Conservation (phyloP, 2,329 filamentous ascomycete species). For the Aschersonia sp. region DNA sequence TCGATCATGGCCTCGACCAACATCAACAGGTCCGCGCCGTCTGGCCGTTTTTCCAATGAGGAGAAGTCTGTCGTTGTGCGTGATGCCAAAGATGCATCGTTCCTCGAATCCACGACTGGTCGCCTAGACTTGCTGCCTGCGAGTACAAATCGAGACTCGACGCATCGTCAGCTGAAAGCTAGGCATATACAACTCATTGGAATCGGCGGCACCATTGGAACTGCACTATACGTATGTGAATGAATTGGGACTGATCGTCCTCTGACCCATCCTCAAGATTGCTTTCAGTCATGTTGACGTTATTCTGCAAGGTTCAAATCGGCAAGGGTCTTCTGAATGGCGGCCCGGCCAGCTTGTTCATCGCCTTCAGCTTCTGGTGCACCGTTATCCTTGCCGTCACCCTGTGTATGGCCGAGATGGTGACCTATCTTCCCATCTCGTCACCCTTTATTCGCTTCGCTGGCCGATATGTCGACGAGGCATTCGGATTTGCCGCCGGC, state of each 20-base stretch:
- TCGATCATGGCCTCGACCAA: conserved; percentile 12
- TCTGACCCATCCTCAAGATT: background rate
- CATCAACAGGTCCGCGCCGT: conserved; percentile 7
- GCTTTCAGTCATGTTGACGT: background rate
- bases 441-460: conserved; percentile 70
- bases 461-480: conserved; percentile 60
- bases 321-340: conserved; percentile 42
- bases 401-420: conserved; percentile 58
- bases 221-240: conserved; percentile 36
- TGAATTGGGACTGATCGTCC: background rate
- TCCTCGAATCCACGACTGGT: background rate
- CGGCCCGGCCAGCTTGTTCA: conserved; percentile 42
- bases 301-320: conserved; percentile 29
- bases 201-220: conserved; percentile 52
- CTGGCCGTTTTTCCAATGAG: conserved; percentile 11
- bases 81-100: background rate
- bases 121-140: background rate
- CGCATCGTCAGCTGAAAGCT: conserved; percentile 37
- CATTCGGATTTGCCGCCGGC: conserved; percentile 57
- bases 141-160: conserved; percentile 11
- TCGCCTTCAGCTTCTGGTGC: conserved; percentile 49
- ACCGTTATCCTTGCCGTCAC: conserved; percentile 46
- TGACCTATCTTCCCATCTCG: conserved; percentile 61
- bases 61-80: conserved; percentile 4
- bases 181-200: conserved; percentile 46